Conservation (phyloP, 345 rosid species). For the Arabidopsis arenosa region DNA sequence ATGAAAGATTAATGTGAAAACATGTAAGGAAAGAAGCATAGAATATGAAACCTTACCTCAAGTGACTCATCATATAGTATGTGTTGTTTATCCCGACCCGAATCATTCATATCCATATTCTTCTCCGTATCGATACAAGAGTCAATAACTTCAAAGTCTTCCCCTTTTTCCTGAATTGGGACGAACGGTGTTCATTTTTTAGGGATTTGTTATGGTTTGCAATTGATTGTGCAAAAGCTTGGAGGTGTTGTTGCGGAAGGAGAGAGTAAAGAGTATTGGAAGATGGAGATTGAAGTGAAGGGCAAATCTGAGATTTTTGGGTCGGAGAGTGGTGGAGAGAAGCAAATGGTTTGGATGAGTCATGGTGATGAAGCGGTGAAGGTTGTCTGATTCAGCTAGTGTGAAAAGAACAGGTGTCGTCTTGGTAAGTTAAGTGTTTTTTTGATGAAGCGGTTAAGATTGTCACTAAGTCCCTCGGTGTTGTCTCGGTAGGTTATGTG, state of each 20-base stretch:
- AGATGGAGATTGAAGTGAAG: conserved; percentile 86
- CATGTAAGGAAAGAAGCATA: neutral
- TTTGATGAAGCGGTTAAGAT: too few relatives aligned
- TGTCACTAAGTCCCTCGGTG: too few relatives aligned
- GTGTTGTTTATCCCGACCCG: too few relatives aligned
- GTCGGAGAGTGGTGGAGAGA: conserved; percentile 63
- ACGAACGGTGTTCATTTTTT: conserved; percentile 58
- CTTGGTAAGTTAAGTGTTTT: too few relatives aligned
- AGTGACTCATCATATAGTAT: conserved; percentile 96
- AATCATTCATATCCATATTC: conserved; percentile 34
- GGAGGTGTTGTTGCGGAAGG: conserved; percentile 83
- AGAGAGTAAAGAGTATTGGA: conserved; percentile 88
- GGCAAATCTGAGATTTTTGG: conserved; percentile 64
- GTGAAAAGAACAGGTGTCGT: too few relatives aligned
- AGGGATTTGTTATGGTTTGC: conserved; percentile 91
- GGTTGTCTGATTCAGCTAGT: neutral
- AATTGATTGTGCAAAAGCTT: conserved; percentile 79
- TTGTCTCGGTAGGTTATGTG: too few relatives aligned
- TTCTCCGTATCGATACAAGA: conserved; percentile 37
- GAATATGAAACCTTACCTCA: conserved; percentile 59
- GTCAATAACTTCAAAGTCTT: conserved; percentile 21
- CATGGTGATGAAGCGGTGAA: conserved; percentile 87
- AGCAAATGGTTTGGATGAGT: conserved; percentile 95
- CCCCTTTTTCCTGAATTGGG: neutral
- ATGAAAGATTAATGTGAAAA: conserved; percentile 6